Percentiles rank a stretch among this genome's conserved stretches.
These are phyloP conservation scores for Trypanosoma mega DNA, from an alignment of 208 protist species.

Conservation along the genomic window DNA sequence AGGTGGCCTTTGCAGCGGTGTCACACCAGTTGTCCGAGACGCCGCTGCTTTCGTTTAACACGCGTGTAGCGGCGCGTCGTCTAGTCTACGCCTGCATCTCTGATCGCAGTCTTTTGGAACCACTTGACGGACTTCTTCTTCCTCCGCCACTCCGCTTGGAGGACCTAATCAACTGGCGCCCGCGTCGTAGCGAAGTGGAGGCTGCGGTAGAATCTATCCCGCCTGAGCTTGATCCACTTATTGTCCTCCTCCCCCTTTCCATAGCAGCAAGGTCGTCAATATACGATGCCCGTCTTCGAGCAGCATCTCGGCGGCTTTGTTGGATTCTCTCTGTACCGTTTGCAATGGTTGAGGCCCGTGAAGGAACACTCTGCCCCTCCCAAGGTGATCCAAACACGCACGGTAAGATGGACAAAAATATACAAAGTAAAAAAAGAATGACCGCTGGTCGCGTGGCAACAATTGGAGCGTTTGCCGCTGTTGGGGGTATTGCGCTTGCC, in stretches of 20 bases:
- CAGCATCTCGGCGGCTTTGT: constrained; percentile 58
- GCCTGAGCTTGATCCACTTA: constrained; percentile 42
- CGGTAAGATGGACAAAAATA: too few species aligned
- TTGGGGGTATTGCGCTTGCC: too few species aligned
- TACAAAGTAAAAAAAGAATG: constrained; percentile 34
- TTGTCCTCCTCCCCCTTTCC: constrained; percentile 70
- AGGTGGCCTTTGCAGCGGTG: not conserved
- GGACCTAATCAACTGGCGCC: constrained; percentile 33
- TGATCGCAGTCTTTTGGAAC: constrained; percentile 39
- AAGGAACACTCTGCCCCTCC: too few species aligned
- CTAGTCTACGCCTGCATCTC: constrained; percentile 63
- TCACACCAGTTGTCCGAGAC: constrained; percentile 5
- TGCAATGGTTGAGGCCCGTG: constrained; percentile 52
- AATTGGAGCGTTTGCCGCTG: constrained; percentile 78
- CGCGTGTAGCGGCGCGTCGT: constrained; percentile 54
- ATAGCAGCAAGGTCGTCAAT: constrained; percentile 46
- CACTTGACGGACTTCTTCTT: constrained; percentile 66
- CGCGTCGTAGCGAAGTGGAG: constrained; percentile 40
- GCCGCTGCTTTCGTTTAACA: constrained; percentile 39
- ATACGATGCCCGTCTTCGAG: constrained; percentile 76
- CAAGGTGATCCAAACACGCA: too few species aligned
- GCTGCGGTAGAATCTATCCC: constrained; percentile 39
- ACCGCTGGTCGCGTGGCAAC: constrained; percentile 50
- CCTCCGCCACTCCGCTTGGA: constrained; percentile 55
- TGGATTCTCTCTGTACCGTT: constrained; percentile 68